phyloP scores from a whole-genome alignment of 305 asterid genomes.

The Andrographis paniculata region DNA sequence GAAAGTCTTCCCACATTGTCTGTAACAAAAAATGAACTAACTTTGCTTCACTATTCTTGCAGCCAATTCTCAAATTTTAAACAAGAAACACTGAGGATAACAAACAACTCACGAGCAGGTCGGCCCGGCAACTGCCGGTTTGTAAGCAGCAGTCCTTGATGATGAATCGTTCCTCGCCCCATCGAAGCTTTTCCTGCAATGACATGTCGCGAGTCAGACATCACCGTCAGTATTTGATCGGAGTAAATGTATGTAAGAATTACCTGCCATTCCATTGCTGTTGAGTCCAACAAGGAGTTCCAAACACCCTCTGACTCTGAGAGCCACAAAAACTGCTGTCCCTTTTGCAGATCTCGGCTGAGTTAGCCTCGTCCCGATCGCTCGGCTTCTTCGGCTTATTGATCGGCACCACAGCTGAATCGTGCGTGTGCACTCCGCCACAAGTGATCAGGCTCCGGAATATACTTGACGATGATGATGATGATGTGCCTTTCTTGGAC shows the following conservation, averaged over 20 bases:
- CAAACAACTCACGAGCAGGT: slow-evolving; percentile 37
- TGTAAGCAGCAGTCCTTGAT: slow-evolving; percentile 29
- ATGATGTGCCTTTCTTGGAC: slow-evolving; percentile 31
- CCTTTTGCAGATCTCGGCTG: slow-evolving; percentile 29
- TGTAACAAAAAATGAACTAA: background rate
- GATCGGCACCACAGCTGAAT: slow-evolving; percentile 37
- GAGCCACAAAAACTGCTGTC: slow-evolving; percentile 58
- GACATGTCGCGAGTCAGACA: background rate
- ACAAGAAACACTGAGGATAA: background rate
- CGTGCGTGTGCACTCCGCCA: slow-evolving; percentile 56
- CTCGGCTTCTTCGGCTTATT: slow-evolving; percentile 21
- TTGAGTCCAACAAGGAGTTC: slow-evolving; percentile 40
- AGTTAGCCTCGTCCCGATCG: slow-evolving; percentile 19
- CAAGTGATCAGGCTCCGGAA: slow-evolving; percentile 60
- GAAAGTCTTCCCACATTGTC: slow-evolving; percentile 81
- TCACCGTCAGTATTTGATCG: too few relatives aligned
- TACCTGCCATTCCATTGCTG: slow-evolving; percentile 50
- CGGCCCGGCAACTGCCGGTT: slow-evolving; percentile 28
- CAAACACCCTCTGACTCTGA: slow-evolving; percentile 65
- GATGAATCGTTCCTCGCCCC: slow-evolving; percentile 38
- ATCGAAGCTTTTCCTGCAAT: slow-evolving; percentile 58
- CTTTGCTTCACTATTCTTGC: background rate
- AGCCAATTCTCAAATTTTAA: background rate
- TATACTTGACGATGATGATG: slow-evolving; percentile 29
- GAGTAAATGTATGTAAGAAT: too few relatives aligned